A percentile compares a stretch with the other conserved stretches of the same genome.
These are phyloP conservation scores for Solanum infundibuliforme DNA, from an alignment of 257 asterid genomes.

Conservation along the genomic window DNA sequence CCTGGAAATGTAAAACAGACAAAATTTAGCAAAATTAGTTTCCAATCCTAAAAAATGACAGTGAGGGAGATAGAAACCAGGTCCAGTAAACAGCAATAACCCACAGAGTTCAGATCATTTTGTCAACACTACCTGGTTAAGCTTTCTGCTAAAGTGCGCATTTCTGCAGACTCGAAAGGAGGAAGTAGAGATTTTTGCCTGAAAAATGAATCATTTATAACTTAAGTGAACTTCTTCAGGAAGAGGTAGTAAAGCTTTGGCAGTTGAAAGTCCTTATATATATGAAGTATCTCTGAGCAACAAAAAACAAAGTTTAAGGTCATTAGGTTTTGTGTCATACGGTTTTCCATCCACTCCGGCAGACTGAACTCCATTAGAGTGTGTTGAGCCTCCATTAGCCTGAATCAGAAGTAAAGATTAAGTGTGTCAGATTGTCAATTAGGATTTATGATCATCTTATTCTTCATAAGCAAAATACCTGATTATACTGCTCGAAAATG, in stretches of 20 bases:
- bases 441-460: not conserved
- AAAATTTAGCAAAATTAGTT: not conserved
- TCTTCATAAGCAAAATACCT: constrained; percentile 34
- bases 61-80: not conserved
- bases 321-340: constrained; percentile 28
- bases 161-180: constrained; percentile 90
- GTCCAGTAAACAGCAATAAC: not conserved
- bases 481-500: constrained; percentile 69
- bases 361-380: constrained; percentile 36
- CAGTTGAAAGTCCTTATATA: not conserved
- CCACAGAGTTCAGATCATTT: constrained; percentile 4
- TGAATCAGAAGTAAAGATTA: constrained; percentile 22
- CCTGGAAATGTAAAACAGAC: constrained; percentile 34
- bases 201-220: constrained; percentile 16
- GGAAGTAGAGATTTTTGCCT: constrained; percentile 83
- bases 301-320: not conserved
- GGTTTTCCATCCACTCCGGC: constrained; percentile 41
- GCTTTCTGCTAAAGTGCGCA: constrained; percentile 84
- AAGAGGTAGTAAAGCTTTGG: not conserved
- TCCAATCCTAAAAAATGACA: not conserved
- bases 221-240: not conserved
- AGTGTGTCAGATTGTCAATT: constrained; percentile 10
- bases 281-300: not conserved
- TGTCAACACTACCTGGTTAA: constrained; percentile 56
- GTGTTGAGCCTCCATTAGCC: constrained; percentile 32